phyloP scores from a whole-genome alignment of 192 early-diverging fungal genomes.

The Phlyctochytrium bullatum region DNA sequence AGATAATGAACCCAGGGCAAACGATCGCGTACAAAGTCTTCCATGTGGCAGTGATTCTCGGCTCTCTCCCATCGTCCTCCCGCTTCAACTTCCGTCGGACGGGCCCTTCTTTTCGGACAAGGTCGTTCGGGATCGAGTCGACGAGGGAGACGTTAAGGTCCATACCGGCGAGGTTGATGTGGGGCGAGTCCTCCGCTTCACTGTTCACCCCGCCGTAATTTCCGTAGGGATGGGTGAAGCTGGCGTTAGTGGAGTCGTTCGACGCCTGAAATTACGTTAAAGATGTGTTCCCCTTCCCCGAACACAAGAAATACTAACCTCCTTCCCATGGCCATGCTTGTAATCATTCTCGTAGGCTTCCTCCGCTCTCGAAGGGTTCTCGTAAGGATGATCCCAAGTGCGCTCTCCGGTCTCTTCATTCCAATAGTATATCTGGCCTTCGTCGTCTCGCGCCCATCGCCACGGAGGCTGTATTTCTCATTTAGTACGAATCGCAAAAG shows the following conservation, averaged over 20 bases:
- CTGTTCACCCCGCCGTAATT: background rate
- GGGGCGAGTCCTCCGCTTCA: background rate
- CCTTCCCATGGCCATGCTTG: slow-evolving; percentile 1
- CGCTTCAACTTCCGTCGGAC: slow-evolving; percentile 36
- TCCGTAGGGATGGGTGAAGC: background rate
- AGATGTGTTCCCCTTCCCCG: background rate
- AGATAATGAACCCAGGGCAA: slow-evolving; percentile 48
- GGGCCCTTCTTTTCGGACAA: slow-evolving; percentile 46
- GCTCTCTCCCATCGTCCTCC: slow-evolving; percentile 21
- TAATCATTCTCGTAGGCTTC: background rate
- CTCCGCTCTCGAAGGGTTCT: background rate
- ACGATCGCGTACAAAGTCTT: slow-evolving; percentile 34
- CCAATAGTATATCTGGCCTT: slow-evolving; percentile 50
- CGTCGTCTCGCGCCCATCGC: slow-evolving; percentile 19
- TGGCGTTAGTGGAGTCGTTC: background rate
- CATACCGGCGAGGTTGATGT: background rate
- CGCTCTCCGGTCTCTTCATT: slow-evolving; percentile 44
- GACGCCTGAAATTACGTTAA: background rate
- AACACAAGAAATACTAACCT: background rate
- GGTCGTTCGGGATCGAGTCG: slow-evolving; percentile 39
- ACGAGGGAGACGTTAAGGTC: slow-evolving; percentile 10
- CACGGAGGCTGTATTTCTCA: slow-evolving; percentile 7
- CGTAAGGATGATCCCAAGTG: slow-evolving; percentile 36
- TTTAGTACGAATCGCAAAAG: too few species aligned
- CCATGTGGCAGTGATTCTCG: slow-evolving; percentile 36